Evolutionary conservation across 805 yeast species (phyloP), one percentile per base, ranked within the genome.

Genomic region (Starmerella potacharoeniae): DNA sequence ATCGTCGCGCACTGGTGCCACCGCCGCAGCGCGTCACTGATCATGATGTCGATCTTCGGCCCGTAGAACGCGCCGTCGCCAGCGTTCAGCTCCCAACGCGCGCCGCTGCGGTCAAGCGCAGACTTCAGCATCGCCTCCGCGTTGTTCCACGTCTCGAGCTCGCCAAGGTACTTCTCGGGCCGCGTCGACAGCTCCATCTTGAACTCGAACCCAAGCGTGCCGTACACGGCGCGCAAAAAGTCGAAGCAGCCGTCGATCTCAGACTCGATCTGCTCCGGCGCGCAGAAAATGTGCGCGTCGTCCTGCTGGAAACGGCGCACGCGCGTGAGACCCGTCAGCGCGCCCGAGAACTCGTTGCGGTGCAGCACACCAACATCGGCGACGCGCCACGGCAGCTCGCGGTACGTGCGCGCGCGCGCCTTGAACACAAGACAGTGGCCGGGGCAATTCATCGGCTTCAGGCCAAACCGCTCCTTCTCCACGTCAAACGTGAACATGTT

Each of bases 1-100:
- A 93, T 86, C 55, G 98, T 93, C 59, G 98, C 98, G 79, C 97
- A 91, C 75, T 93, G 98, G 75, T 86, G 93, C 95, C 96, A 88
- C 83, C 97, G 86, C 69, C 80, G 81, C 69, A 89, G 78, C 48
- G 97, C 96, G 71, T 93, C 98, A 62, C 90, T 81, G 66, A 93
- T 86, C 86, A 83, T 84, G 67, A 93, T 87, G 75, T 91, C 98
- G 69, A 91, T 93, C 82, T 91, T 91, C 33, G 98, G 98, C 0
- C 98, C 98, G 71, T 93, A 93, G 68, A 81, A 81, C 7, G 86
- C 98, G 75, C 98, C 98, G 72, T 93, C 98, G 67, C 95, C 97
- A 52, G 88, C 87, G 73, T 93, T 93, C 62, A 93, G 70, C 73
- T 86, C 95, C 97, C 97, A 93, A 56, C 80, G 75, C 62, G 88